Evolutionary conservation across 768 basidiomycete genomes (phyloP).

Genomic region (Termitomyces sp.): DNA sequence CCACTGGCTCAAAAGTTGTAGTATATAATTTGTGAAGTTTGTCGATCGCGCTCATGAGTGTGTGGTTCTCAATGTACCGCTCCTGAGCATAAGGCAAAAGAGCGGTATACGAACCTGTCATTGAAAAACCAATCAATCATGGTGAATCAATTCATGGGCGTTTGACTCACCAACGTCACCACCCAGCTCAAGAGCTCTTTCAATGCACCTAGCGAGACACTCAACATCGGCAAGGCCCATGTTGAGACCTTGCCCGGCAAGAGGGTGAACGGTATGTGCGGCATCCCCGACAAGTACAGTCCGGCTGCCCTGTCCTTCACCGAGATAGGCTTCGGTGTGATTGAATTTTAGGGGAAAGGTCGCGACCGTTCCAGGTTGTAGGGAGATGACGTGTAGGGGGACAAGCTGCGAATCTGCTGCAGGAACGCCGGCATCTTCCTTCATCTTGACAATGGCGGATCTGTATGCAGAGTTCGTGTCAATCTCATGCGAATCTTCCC

Average conservation of each 20-base stretch:
- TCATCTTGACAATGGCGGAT: constrained; percentile 29
- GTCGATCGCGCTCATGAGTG: constrained; percentile 78
- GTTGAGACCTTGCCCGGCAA: constrained; percentile 95
- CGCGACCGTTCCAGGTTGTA: constrained; percentile 72
- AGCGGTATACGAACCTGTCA: constrained; percentile 65
- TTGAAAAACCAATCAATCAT: background rate
- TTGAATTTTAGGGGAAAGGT: constrained; percentile 88
- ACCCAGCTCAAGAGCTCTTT: constrained; percentile 51
- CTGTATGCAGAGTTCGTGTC: constrained; percentile 60
- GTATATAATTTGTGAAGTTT: constrained; percentile 88
- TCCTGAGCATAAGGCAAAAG: constrained; percentile 74
- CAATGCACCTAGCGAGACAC: constrained; percentile 61
- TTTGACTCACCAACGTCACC: constrained; percentile 72
- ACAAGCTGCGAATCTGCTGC: constrained; percentile 53
- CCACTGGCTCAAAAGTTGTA: constrained; percentile 58
- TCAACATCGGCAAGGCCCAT: constrained; percentile 87
- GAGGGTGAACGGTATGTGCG: constrained; percentile 90
- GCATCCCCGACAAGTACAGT: constrained; percentile 94
- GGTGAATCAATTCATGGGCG: background rate
- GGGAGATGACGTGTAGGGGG: constrained; percentile 68
- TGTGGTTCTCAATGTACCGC: constrained; percentile 85
- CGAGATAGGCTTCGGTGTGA: constrained; percentile 84
- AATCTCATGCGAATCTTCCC: constrained; percentile 69
- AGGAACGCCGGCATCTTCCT: constrained; percentile 44
- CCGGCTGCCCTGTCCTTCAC: constrained; percentile 57